phyloP scores from a whole-genome alignment of 495 filamentous ascomycete genomes.

The Penicillium desertorum region DNA sequence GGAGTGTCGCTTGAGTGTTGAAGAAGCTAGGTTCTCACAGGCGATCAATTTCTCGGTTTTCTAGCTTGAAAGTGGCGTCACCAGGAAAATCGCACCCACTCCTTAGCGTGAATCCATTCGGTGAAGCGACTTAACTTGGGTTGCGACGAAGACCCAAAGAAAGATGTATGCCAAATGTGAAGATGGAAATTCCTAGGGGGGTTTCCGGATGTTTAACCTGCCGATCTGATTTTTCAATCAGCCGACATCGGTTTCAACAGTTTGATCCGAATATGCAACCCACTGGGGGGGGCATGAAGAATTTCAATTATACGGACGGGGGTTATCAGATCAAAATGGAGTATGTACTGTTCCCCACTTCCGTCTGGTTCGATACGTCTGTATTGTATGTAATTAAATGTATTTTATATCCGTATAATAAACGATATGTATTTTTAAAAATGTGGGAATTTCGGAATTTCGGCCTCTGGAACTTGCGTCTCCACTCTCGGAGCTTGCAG shows the following conservation, averaged over 20 bases:
- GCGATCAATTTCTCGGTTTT: slow-evolving; percentile 12
- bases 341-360: background rate
- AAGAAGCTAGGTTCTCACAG: slow-evolving; percentile 8
- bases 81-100: slow-evolving; percentile 9
- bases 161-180: slow-evolving; percentile 4
- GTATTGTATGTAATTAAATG: background rate
- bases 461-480: background rate
- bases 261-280: background rate
- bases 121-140: slow-evolving; percentile 3
- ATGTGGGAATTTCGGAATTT: background rate
- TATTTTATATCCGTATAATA: background rate
- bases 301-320: slow-evolving; percentile 6
- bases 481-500: background rate
- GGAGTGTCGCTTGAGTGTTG: slow-evolving; percentile 10
- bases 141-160: background rate
- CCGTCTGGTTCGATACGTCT: background rate
- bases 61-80: slow-evolving; percentile 11
- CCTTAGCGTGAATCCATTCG: slow-evolving; percentile 12
- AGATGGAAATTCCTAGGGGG: slow-evolving; percentile 3
- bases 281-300: slow-evolving; percentile 4
- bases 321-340: slow-evolving; percentile 17
- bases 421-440: background rate
- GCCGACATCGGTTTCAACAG: slow-evolving; percentile 14
- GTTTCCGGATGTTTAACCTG: slow-evolving; percentile 7
- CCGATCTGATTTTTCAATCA: slow-evolving; percentile 4